Evolutionary conservation across 129 eudicot genomes (phyloP).

Genomic region (Artemisia annua): DNA sequence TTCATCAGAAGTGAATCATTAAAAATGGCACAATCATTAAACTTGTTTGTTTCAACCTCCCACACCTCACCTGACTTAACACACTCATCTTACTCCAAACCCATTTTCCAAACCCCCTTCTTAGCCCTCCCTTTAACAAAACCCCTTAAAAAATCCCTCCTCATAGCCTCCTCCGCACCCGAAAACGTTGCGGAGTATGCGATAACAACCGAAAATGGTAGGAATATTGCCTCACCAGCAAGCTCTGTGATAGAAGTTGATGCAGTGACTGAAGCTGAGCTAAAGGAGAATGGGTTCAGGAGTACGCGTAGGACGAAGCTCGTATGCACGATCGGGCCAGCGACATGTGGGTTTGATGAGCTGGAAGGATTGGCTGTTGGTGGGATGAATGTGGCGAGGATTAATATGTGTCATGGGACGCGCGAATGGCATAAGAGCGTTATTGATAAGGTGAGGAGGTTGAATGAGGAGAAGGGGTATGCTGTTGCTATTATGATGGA

Average conservation of each 20-base stretch:
- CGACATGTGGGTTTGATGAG: conserved; percentile 65
- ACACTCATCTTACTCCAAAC: conserved; percentile 29
- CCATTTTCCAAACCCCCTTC: conserved; percentile 27
- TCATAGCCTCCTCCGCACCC: conserved; percentile 29
- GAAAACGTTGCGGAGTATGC: conserved; percentile 30
- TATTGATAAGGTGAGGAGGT: conserved; percentile 66
- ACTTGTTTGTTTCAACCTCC: conserved; percentile 49
- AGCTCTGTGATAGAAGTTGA: conserved; percentile 75
- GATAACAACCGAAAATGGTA: conserved; percentile 4
- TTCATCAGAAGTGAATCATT: not conserved
- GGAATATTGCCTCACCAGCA: not conserved
- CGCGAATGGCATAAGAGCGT: conserved; percentile 85
- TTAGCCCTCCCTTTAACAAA: conserved; percentile 19
- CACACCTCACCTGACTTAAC: conserved; percentile 24
- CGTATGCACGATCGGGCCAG: conserved; percentile 84
- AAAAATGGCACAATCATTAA: conserved; percentile 65
- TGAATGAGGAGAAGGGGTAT: conserved; percentile 88
- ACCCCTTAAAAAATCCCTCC: not conserved
- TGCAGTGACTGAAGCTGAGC: conserved; percentile 77
- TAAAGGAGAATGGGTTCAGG: conserved; percentile 92
- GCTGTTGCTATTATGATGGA: conserved; percentile 98
- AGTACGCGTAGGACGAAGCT: conserved; percentile 92
- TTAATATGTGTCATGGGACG: conserved; percentile 92
- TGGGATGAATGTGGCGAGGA: conserved; percentile 96
- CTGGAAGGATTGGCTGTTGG: conserved; percentile 89